Base-by-base conservation (phyloP, 2,329 filamentous ascomycete species). In the Fusarium veterinarium region DNA sequence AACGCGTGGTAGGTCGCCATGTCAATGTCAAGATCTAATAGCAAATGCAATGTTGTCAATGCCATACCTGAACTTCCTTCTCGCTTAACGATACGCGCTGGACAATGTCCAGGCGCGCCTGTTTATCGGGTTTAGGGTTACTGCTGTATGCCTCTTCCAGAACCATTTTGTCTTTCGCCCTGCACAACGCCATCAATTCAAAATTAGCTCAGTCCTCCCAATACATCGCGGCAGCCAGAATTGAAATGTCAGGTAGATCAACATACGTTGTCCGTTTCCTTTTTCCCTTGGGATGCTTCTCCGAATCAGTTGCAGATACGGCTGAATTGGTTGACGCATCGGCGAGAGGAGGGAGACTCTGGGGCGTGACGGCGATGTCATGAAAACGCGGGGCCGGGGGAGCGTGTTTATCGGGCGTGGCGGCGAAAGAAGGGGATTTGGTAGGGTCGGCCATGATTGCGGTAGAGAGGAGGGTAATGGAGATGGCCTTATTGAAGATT, bases 41-140 rank as follows among this genome's bases (percentile, higher is more conserved):
- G 41, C 51, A 38, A 51, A 42, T 38, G 48, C 55, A 53, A 60
- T 17, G 30, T 16, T 55, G 28, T 46, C 49, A 60, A 53, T 42
- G 23, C 82, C 91, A 82, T 85, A 97, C 95, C 91, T 98, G 95
- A 41, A 98, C 94, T 85, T 98, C 95, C 82, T 97, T 98, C 84
- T 98, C 95, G 75, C 93, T 95, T 72, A 98, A 87, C 30, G 93
- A 92, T 69, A 98, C 95, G 82, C 91, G 93, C 83, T 90, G 89
- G 67, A 97, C 94, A 72, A 98, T 95, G 65, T 92, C 91, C 51
- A 93, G 88, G 84, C 95, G 93, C 81, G 94, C 92, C 62, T 91
- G 88, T 84, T 97, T 98, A 84, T 97, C 95, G 38, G 95, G 95
- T 82, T 97, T 98, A 11, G 94, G 90, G 81, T 98, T 97, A 70